Base-by-base conservation (phyloP, 208 protist genomes). In the Herpetomonas tarakana region DNA sequence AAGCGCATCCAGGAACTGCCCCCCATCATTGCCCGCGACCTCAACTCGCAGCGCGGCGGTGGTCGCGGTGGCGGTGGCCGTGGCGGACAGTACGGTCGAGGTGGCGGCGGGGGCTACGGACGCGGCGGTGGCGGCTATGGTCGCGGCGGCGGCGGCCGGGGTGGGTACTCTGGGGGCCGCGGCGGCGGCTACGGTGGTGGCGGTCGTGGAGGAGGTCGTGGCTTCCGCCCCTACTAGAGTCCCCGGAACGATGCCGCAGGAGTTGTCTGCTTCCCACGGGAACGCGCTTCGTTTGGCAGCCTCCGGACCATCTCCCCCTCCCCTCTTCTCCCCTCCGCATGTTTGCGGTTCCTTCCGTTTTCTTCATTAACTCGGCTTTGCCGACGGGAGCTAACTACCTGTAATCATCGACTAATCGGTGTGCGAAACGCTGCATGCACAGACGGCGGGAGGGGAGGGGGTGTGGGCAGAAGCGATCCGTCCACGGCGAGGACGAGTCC, bases 11-110 rank as follows among this genome's bases (percentile, higher is more conserved):
- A 91, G 30, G 65, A 72, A 11, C 88, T 96, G 12, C 91, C 91
- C 4, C 76, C 85, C 0, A 86, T 96, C 55, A 85, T 96, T 54
- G 83, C 84, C 1, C 74, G 90, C 39, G 87, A 96, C 65, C 65
- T 93, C 21, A 80, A 81, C 54, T 25, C 68, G 7, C 65, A 67
- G 28, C 47, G 52, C n/a, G 55, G 76, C 19, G 69, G 76, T 9
- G 75, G 83, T 49, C 58, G 76, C 46, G 52, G 70, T 41, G 71
- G 65, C 24, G 80, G 80, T 38, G 71, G 78, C 24, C n/a, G 50
- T 24, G 61, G 62, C 49, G 52, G 56, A 18, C 16, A 27, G 19
- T 12, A 44, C 16, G 61, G 65, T 51, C 11, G 60, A 24, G 28
- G 61, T 31, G 35, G 72, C 24, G 27, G 69, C 24, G 71, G 82